Evolutionary conservation across 805 yeast species (phyloP).

Genomic region (Ogataea wickerhamii): DNA sequence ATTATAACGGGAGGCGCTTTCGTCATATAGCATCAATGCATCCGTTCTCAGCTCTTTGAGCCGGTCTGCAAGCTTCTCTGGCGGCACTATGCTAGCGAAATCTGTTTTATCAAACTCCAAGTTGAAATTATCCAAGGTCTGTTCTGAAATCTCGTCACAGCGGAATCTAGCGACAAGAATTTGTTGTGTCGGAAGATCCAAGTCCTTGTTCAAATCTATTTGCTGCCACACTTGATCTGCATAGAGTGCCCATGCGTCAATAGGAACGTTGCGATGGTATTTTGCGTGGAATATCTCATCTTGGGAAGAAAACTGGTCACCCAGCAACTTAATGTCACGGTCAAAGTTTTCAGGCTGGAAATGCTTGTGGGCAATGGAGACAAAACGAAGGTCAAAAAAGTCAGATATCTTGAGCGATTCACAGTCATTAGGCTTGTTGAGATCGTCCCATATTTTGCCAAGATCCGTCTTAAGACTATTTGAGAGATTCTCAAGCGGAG

Average conservation of each 20-base stretch:
- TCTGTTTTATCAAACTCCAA: constrained; percentile 27
- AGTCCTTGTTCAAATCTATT: constrained; percentile 86
- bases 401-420: constrained; percentile 56
- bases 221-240: constrained; percentile 92
- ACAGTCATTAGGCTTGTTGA: constrained; percentile 69
- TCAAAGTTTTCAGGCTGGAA: constrained; percentile 71
- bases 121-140: constrained; percentile 45
- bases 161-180: constrained; percentile 90
- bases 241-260: constrained; percentile 95
- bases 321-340: constrained; percentile 56
- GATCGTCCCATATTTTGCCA: constrained; percentile 69
- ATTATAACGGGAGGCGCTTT: constrained; percentile 73
- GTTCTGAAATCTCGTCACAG: constrained; percentile 80
- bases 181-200: constrained; percentile 96
- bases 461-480: constrained; percentile 69
- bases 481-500: constrained; percentile 72
- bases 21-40: constrained; percentile 56
- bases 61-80: constrained; percentile 38
- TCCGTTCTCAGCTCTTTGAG: constrained; percentile 42
- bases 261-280: constrained; percentile 82
- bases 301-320: constrained; percentile 51
- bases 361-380: constrained; percentile 79
- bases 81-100: constrained; percentile 25
- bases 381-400: constrained; percentile 82
- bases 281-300: constrained; percentile 54